phyloP scores from a whole-genome alignment of 2,329 filamentous ascomycete species.

The Hirsutella minnesotensis region DNA sequence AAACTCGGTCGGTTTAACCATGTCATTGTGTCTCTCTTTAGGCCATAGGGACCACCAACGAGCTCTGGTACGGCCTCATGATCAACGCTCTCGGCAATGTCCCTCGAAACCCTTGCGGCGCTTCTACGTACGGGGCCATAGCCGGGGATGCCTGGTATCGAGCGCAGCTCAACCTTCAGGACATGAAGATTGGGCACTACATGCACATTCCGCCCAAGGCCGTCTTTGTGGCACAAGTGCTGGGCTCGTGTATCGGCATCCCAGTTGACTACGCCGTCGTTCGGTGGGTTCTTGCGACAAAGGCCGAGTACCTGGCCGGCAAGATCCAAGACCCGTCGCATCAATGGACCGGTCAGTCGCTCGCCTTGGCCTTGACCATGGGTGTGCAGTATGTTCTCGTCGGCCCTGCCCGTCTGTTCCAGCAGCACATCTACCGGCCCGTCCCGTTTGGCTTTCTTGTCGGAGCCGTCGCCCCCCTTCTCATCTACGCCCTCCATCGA shows the following conservation, averaged over 20 bases:
- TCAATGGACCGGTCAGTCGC: conserved; percentile 48
- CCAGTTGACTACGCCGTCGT: conserved; percentile 51
- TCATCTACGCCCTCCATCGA: conserved; percentile 39
- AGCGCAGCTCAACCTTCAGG: conserved; percentile 45
- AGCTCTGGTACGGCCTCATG: conserved; percentile 49
- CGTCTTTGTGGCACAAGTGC: conserved; percentile 50
- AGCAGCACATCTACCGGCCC: conserved; percentile 30
- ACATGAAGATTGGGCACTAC: conserved; percentile 54
- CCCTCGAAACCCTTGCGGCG: conserved; percentile 40
- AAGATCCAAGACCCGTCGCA: conserved; percentile 38
- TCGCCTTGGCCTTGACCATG: conserved; percentile 38
- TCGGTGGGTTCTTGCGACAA: conserved; percentile 45
- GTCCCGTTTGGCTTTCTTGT: conserved; percentile 42
- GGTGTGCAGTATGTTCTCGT: conserved; percentile 50
- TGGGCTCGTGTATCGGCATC: conserved; percentile 45
- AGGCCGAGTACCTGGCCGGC: conserved; percentile 42
- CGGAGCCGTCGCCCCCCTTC: conserved; percentile 30
- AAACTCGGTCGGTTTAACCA: no score
- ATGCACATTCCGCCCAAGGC: conserved; percentile 48
- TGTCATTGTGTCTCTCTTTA: background rate
- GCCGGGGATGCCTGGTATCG: conserved; percentile 51
- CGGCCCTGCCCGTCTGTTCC: conserved; percentile 36
- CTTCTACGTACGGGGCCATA: conserved; percentile 44
- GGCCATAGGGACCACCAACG: conserved; percentile 46
- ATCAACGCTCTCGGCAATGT: conserved; percentile 29